phyloP scores from a whole-genome alignment of 495 filamentous ascomycete genomes.

The Pseudevernia furfuracea region DNA sequence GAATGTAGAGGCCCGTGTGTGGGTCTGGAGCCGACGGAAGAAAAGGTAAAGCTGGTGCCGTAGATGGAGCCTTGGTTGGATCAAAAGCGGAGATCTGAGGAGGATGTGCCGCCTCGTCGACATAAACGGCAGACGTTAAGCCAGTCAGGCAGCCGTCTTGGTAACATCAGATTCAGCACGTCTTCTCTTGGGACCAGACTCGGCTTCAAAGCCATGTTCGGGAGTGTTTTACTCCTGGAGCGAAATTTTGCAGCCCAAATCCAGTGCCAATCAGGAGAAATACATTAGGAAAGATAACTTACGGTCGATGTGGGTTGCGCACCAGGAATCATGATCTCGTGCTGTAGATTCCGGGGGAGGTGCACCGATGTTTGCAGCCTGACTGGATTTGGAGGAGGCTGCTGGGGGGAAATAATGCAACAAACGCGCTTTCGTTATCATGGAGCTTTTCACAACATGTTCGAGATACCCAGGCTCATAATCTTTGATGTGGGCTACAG shows the following conservation, averaged over 20 bases:
- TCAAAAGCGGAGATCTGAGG: constrained; percentile 34
- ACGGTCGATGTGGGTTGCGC: constrained; percentile 77
- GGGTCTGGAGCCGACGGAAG: constrained; percentile 69
- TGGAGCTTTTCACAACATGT: constrained; percentile 72
- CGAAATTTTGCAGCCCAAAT: background rate
- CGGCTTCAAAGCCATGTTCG: background rate
- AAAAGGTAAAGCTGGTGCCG: constrained; percentile 53
- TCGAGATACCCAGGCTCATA: constrained; percentile 77
- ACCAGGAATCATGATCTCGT: constrained; percentile 83
- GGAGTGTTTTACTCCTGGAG: background rate
- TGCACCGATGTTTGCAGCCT: constrained; percentile 11
- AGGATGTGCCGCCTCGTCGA: constrained; percentile 62
- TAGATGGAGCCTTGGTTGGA: constrained; percentile 12
- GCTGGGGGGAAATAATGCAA: constrained; percentile 83
- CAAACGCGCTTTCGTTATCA: constrained; percentile 84
- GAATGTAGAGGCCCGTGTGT: constrained; percentile 82
- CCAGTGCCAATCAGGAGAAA: background rate
- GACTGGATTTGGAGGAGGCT: constrained; percentile 17
- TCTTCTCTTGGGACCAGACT: background rate
- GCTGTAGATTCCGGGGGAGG: constrained; percentile 25
- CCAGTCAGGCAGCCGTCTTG: constrained; percentile 83
- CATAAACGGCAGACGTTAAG: constrained; percentile 90
- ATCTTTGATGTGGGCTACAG: constrained; percentile 61
- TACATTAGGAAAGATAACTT: background rate
- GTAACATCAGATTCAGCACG: background rate